A percentile compares a stretch with the other conserved stretches of the same genome.
Conservation (phyloP, 2,329 filamentous ascomycete species). For the Aspergillus aculeatinus region DNA sequence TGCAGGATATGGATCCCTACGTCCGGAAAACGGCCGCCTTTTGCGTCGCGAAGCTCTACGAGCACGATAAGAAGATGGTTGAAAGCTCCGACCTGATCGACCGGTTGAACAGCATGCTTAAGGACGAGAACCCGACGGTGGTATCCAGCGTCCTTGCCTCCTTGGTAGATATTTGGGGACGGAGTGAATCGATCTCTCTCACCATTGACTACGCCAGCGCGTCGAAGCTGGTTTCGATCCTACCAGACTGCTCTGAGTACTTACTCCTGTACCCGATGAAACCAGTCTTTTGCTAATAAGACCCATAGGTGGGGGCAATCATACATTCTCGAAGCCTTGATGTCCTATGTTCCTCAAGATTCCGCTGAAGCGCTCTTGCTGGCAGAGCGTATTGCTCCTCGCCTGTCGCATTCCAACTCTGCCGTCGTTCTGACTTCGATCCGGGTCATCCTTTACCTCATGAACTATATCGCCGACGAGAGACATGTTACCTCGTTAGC, state of each 20-base stretch:
- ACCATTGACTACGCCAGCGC: constrained; percentile 97
- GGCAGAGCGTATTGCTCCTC: constrained; percentile 91
- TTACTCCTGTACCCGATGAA: constrained; percentile 35
- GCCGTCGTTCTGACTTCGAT: constrained; percentile 95
- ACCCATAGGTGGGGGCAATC: constrained; percentile 86
- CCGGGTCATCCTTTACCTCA: constrained; percentile 91
- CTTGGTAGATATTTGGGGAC: constrained; percentile 97
- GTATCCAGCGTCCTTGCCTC: constrained; percentile 89
- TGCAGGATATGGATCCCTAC: constrained; percentile 87
- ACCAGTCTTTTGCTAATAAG: constrained; percentile 12
- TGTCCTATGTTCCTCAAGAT: constrained; percentile 96
- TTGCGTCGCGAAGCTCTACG: constrained; percentile 95
- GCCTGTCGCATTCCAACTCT: constrained; percentile 94
- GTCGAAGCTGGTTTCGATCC: constrained; percentile 94
- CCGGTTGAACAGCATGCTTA: constrained; percentile 79
- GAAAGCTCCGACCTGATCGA: constrained; percentile 92
- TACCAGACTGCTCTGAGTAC: constrained; percentile 95
- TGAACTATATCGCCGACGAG: constrained; percentile 96
- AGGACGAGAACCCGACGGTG: constrained; percentile 96
- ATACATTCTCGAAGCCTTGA: constrained; percentile 94
- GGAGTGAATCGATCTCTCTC: constrained; percentile 94
- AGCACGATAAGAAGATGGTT: constrained; percentile 87
- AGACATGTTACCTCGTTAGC: constrained; percentile 84
- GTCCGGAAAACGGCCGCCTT: constrained; percentile 97
- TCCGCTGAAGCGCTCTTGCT: constrained; percentile 81